Conservation (phyloP, 2,329 filamentous ascomycete genomes). For the Aschersonia sp. region DNA sequence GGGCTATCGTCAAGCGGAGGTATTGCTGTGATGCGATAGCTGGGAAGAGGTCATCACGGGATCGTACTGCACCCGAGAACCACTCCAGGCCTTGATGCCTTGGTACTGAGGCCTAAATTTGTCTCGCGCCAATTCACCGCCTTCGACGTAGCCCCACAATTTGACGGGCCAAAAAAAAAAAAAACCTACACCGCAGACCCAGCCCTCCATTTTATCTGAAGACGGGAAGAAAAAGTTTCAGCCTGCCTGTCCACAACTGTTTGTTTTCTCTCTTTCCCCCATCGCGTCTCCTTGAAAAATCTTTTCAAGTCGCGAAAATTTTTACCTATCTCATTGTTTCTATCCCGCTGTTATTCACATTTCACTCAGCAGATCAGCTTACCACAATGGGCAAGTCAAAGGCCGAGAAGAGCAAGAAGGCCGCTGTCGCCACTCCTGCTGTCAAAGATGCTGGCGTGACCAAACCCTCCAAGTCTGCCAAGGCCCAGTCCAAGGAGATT, state of each 20-base stretch:
- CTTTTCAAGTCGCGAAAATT: neutral
- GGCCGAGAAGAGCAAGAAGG: conserved; percentile 38
- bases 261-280: neutral
- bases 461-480: conserved; percentile 52
- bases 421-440: conserved; percentile 32
- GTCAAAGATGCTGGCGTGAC: conserved; percentile 54
- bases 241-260: conserved; percentile 3
- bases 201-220: conserved; percentile 11
- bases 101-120: neutral
- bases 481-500: conserved; percentile 51
- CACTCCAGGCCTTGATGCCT: conserved; percentile 1
- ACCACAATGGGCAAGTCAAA: conserved; percentile 50
- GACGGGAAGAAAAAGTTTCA: conserved; percentile 3
- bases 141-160: conserved; percentile 16
- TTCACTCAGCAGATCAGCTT: neutral
- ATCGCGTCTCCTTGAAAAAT: neutral
- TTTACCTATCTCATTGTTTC: neutral
- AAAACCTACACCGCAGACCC: conserved; percentile 4
- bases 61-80: too few relatives aligned
- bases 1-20: too few relatives aligned
- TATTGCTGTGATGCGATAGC: too few relatives aligned
- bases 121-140: conserved; percentile 16
- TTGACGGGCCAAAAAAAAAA: conserved; percentile 19
- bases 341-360: neutral
- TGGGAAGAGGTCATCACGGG: too few relatives aligned